Base-by-base conservation (phyloP, 345 rosid genomes). In the Raphanus raphanistrum region DNA sequence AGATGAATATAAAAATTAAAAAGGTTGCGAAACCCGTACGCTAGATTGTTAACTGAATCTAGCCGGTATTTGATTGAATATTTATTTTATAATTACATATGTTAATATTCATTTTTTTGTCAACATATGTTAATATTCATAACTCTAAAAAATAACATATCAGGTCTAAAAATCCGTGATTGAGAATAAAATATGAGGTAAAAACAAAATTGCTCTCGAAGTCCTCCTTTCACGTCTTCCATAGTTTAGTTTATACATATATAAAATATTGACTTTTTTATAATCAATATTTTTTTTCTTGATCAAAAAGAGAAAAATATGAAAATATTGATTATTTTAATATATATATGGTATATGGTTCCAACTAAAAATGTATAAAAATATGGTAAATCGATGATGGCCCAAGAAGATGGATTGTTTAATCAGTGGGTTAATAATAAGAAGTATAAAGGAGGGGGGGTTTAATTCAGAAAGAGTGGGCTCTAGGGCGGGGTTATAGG, bases 181-280 rank as follows among this genome's bases (percentile, higher is more conserved):
- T 1, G 16, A 25, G 32, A 54, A 70, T 71, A 71, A 15, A 10
- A 15, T 43, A 33, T 2, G 43, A 13, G 27, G 70, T 67, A 67
- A 57, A 50, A 62, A 66, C 45, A 54, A 72, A 67, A 66, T 7
- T 36, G 7, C 26, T 66, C 6, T 72, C 69, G 43, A 78, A 59
- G 54, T 58, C 73, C 31, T 36, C 76, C 63, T 76, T 78, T 45
- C 76, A 43, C 13, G 50, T 27, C n/a, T 35, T 60, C 21, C 63
- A 25, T 21, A 21, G 21, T 21, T 32, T 75, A 28, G n/a, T 58
- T 8, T 33, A 57, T 38, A 35, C 9, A 27, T 29, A 11, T 41
- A 60, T 3, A 64, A 16, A 17, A n/a, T n/a, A n/a, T n/a, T n/a
- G n/a, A n/a, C n/a, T n/a, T n/a, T n/a, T n/a, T n/a, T n/a, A n/a